Evolutionary conservation across 768 basidiomycete species (phyloP).

Genomic region (Kwoniella mangroviensis): DNA sequence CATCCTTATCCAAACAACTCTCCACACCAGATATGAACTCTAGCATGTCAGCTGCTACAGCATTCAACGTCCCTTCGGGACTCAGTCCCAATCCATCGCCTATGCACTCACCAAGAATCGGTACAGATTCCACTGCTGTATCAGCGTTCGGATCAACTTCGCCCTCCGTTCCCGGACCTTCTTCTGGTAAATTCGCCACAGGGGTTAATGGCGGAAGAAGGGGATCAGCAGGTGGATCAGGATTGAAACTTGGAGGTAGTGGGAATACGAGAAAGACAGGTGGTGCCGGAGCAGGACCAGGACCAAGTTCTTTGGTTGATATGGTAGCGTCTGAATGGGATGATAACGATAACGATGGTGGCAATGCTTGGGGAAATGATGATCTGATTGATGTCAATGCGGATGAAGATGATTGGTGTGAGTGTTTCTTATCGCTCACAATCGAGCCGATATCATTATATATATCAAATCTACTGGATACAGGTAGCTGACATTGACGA

Average conservation of each 20-base stretch:
- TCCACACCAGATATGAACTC: constrained; percentile 72
- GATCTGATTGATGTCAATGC: constrained; percentile 93
- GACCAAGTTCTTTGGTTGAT: constrained; percentile 61
- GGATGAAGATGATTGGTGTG: constrained; percentile 94
- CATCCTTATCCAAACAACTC: constrained; percentile 82
- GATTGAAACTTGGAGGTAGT: constrained; percentile 24
- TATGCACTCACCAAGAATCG: constrained; percentile 18
- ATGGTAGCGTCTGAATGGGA: constrained; percentile 58
- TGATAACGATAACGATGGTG: constrained; percentile 60
- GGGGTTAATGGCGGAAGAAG: neutral
- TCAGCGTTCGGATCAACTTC: constrained; percentile 27
- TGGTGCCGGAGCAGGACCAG: constrained; percentile 1
- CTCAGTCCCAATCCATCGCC: constrained; percentile 14
- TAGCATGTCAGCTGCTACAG: constrained; percentile 62
- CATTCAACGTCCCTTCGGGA: constrained; percentile 34
- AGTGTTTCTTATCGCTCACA: constrained; percentile 49
- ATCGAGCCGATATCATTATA: too few relatives aligned
- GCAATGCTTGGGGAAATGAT: constrained; percentile 70
- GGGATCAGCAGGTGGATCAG: constrained; percentile 1
- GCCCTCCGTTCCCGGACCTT: constrained; percentile 16
- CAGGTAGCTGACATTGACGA: neutral
- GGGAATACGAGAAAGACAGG: constrained; percentile 2
- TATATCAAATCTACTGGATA: too few relatives aligned
- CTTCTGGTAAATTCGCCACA: constrained; percentile 6
- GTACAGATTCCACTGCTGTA: constrained; percentile 13